Evolutionary conservation across 2,329 filamentous ascomycete genomes (phyloP).

Genomic region (Stemphylium beticola): DNA sequence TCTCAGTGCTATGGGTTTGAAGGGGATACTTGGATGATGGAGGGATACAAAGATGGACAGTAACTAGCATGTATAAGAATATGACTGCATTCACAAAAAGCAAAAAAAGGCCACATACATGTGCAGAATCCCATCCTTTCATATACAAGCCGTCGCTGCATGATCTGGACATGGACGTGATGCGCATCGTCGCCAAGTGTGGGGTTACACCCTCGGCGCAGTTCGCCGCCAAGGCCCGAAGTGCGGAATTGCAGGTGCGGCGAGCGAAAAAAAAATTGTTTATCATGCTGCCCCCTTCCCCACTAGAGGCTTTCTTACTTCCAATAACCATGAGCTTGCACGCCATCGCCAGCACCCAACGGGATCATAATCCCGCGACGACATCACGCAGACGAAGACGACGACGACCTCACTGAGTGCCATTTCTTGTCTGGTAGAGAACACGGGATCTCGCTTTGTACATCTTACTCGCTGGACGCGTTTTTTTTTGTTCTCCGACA

Average conservation of each 20-base stretch:
- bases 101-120: not conserved
- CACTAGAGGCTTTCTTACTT: constrained; percentile 28
- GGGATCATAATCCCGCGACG: constrained; percentile 20
- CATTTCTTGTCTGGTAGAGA: too few relatives aligned
- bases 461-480: constrained; percentile 22
- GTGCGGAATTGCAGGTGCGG: constrained; percentile 13
- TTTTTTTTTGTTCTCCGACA: not conserved
- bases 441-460: constrained; percentile 11
- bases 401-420: constrained; percentile 7
- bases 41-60: too few relatives aligned
- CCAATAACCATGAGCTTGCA: constrained; percentile 36
- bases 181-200: constrained; percentile 2
- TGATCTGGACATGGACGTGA: not conserved
- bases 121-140: too few relatives aligned
- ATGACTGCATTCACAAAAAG: not conserved
- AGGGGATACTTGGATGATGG: too few relatives aligned
- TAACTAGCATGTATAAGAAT: too few relatives aligned
- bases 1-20: too few relatives aligned
- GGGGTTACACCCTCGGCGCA: constrained; percentile 7
- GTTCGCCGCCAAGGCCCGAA: constrained; percentile 14
- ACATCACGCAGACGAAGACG: constrained; percentile 10
- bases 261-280: constrained; percentile 28
- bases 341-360: constrained; percentile 19
- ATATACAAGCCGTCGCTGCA: too few relatives aligned
- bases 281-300: constrained; percentile 26